phyloP scores from a whole-genome alignment of 169 alveolate genomes.

The Cyclospora cayetanensis region DNA sequence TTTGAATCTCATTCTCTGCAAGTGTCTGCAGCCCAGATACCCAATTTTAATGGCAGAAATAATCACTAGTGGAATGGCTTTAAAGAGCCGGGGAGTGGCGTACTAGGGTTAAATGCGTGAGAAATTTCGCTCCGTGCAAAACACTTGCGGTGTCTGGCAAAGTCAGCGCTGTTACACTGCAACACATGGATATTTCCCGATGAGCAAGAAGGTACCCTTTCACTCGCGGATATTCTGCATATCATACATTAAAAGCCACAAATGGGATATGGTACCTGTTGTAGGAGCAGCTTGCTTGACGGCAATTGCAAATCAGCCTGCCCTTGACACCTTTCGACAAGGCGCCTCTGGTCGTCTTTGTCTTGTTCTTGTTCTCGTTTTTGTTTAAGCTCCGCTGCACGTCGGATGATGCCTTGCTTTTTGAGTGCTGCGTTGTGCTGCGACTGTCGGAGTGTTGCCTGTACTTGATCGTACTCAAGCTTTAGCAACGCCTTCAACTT shows the following conservation, averaged over 20 bases:
- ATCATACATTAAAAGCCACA: too few species aligned
- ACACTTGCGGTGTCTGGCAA: too few species aligned
- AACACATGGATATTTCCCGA: too few species aligned
- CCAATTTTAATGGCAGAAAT: neutral
- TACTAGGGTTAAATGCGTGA: too few species aligned
- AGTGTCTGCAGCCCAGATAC: neutral
- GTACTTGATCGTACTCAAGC: neutral
- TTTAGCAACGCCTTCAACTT: constrained; percentile 42
- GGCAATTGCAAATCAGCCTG: constrained; percentile 16
- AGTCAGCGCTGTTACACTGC: too few species aligned
- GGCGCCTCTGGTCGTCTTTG: constrained; percentile 49
- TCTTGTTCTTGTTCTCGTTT: constrained; percentile 19
- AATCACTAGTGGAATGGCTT: neutral
- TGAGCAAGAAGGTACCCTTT: too few species aligned
- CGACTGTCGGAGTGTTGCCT: neutral
- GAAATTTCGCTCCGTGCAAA: too few species aligned
- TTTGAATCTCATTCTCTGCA: constrained; percentile 46
- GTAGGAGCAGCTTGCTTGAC: neutral
- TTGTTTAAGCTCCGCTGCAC: constrained; percentile 40
- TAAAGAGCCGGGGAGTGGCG: neutral
- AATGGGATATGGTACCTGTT: constrained; percentile 21
- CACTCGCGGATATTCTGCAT: too few species aligned
- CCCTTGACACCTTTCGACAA: neutral
- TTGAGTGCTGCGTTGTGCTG: constrained; percentile 24
- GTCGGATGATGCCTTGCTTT: constrained; percentile 32